A percentile compares a stretch with the other conserved stretches of the same genome.
Evolutionary conservation across 176 grass and related monocot species (phyloP).

Genomic region (Rhynchospora tenuis): DNA sequence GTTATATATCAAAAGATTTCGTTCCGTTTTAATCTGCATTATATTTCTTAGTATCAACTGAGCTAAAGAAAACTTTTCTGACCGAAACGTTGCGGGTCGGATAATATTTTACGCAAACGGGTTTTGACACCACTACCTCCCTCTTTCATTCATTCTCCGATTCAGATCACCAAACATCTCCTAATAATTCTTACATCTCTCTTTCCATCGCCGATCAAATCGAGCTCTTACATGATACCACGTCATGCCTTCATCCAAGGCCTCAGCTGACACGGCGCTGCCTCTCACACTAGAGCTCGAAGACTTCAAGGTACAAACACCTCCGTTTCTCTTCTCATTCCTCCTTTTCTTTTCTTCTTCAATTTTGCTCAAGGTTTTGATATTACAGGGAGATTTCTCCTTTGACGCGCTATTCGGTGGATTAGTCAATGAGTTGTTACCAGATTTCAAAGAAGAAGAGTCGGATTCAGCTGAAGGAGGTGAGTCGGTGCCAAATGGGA

Average conservation of each 20-base stretch:
- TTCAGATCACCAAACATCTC: conserved; percentile 21
- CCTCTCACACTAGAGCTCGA: conserved; percentile 89
- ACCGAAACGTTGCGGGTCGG: background rate
- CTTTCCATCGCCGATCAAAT: conserved; percentile 20
- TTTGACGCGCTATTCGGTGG: conserved; percentile 80
- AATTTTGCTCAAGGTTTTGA: background rate
- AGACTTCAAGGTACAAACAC: conserved; percentile 91
- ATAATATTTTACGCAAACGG: background rate
- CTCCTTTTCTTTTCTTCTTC: background rate
- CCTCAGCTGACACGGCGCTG: conserved; percentile 45
- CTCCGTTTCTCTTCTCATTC: background rate
- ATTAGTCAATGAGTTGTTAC: conserved; percentile 85
- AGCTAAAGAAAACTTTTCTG: no score
- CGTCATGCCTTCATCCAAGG: conserved; percentile 11
- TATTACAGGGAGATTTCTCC: conserved; percentile 79
- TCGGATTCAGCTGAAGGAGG: conserved; percentile 32
- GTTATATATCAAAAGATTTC: no score
- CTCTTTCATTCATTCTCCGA: background rate
- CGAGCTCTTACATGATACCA: conserved; percentile 32
- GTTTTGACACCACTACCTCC: background rate
- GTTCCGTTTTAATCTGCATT: no score
- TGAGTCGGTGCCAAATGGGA: background rate
- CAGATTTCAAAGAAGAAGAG: conserved; percentile 59
- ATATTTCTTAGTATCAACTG: no score
- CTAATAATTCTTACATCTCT: conserved; percentile 8